These are phyloP conservation scores for Pythium dissotocum DNA, from an alignment of 352 stramenopile species.

Conservation along the genomic window DNA sequence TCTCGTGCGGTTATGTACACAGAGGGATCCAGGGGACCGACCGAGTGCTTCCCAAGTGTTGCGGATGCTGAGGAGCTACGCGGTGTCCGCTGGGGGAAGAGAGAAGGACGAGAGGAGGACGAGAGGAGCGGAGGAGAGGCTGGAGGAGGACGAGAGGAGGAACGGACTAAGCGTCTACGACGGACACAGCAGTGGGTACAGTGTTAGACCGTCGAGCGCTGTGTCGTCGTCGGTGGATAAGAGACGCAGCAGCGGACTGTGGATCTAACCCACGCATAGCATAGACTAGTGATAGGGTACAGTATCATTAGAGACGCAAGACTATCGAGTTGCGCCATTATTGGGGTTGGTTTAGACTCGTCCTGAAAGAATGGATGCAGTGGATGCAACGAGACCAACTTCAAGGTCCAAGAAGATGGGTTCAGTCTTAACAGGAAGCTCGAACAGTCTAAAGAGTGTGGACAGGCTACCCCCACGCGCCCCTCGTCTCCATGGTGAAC, in stretches of 20 bases:
- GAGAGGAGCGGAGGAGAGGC: neutral
- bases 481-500: too few species aligned
- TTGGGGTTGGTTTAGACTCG: too few species aligned
- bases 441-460: neutral
- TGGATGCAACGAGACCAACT: neutral
- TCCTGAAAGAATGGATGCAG: neutral
- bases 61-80: conserved; percentile 25
- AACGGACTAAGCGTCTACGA: neutral
- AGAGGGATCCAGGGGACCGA: conserved; percentile 27
- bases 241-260: neutral
- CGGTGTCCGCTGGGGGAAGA: neutral
- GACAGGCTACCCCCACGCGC: too few species aligned
- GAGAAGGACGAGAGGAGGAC: neutral
- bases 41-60: conserved; percentile 30
- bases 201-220: neutral
- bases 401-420: neutral
- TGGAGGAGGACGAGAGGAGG: neutral
- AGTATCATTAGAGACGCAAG: neutral
- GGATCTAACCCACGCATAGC: neutral
- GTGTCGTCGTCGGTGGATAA: neutral
- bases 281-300: neutral
- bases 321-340: neutral
- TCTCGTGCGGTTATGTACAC: conserved; percentile 37
- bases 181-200: neutral
- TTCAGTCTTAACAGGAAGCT: neutral